A percentile compares a stretch with the other conserved stretches of the same genome.
phyloP scores from a whole-genome alignment of 163 green algal genomes.

The Chloromonas sp. region DNA sequence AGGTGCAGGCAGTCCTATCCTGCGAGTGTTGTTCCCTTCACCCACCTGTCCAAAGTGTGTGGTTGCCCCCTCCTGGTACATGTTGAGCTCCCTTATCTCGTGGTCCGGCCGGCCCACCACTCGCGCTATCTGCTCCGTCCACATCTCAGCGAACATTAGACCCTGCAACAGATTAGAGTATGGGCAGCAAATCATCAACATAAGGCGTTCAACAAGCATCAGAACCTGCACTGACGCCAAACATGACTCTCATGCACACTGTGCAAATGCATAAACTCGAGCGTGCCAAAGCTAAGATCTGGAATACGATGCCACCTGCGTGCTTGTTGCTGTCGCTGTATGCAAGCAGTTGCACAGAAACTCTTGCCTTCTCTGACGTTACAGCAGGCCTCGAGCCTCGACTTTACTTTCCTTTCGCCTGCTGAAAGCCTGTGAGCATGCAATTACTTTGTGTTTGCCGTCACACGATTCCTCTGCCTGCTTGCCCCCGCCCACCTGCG shows the following conservation, averaged over 20 bases:
- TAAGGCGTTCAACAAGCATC: background rate
- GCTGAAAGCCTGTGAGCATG: too few relatives aligned
- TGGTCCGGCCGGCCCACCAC: constrained; percentile 39
- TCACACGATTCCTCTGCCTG: too few relatives aligned
- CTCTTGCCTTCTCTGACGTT: too few relatives aligned
- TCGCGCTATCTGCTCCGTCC: constrained; percentile 68
- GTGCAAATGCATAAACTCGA: background rate
- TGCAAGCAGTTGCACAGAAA: too few relatives aligned
- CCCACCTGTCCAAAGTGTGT: constrained; percentile 70
- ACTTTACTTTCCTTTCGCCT: too few relatives aligned
- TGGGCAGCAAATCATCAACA: too few relatives aligned
- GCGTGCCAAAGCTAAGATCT: background rate
- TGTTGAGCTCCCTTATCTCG: constrained; percentile 61
- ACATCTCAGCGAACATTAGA: constrained; percentile 82
- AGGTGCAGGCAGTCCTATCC: too few relatives aligned
- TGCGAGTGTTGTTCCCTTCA: background rate
- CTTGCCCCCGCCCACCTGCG: constrained; percentile 49
- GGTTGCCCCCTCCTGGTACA: constrained; percentile 76
- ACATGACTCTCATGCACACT: background rate
- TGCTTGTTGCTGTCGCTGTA: too few relatives aligned
- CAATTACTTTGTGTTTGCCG: too few relatives aligned
- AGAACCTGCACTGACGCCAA: constrained; percentile 3
- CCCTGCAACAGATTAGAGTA: constrained; percentile 43
- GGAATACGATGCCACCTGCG: too few relatives aligned
- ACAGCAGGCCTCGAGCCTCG: too few relatives aligned